Conservation (phyloP, 805 yeast species). For the Ascoidea rubescens region DNA sequence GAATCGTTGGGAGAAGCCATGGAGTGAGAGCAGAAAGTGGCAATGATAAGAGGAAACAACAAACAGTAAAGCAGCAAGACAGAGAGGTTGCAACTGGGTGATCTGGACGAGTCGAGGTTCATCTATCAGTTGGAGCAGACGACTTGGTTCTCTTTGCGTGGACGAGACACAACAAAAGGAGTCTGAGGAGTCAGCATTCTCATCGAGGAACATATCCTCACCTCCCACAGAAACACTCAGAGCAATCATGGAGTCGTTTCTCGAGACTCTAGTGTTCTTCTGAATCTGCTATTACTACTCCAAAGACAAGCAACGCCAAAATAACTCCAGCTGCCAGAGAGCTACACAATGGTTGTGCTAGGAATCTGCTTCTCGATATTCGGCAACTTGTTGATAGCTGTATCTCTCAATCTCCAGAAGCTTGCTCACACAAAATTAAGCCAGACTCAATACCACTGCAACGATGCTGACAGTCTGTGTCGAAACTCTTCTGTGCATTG, state of each 20-base stretch:
- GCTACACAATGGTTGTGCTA: slow-evolving; percentile 10
- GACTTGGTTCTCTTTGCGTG: not conserved
- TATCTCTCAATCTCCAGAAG: slow-evolving; percentile 26
- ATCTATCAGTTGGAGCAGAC: not conserved
- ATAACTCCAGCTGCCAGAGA: not conserved
- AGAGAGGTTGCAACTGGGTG: not conserved
- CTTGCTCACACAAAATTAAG: slow-evolving; percentile 19
- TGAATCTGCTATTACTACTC: not conserved
- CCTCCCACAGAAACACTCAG: not conserved
- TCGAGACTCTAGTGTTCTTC: not conserved
- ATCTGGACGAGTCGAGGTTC: not conserved
- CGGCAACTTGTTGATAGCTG: slow-evolving; percentile 23
- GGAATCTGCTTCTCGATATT: slow-evolving; percentile 22
- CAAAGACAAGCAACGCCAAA: slow-evolving; percentile 1
- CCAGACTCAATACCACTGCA: slow-evolving; percentile 2
- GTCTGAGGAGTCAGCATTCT: not conserved
- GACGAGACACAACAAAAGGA: not conserved
- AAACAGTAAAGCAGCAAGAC: not conserved
- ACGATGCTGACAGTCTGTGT: too few species aligned
- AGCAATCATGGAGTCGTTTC: not conserved
- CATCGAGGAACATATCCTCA: not conserved
- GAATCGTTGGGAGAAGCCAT: too few species aligned
- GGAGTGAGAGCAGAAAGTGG: too few species aligned
- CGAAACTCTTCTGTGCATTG: slow-evolving; percentile 7
- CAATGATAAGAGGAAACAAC: too few species aligned